Percentiles rank a stretch among this genome's conserved stretches.
phyloP scores from a whole-genome alignment of 1,284 basidiomycete species.

The Malassezia sp. region DNA sequence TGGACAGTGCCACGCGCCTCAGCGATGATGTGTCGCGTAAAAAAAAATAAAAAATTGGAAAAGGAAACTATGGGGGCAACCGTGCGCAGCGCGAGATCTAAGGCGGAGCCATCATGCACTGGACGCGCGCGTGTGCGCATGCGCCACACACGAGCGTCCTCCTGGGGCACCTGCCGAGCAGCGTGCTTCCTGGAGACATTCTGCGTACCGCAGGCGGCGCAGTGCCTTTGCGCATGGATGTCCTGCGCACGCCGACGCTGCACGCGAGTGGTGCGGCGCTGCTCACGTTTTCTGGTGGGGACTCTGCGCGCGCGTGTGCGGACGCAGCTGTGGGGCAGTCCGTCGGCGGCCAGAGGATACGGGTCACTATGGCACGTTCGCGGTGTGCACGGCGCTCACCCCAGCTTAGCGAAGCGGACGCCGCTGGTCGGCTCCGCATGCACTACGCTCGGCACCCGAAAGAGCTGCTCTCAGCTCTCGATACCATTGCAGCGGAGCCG shows the following conservation, averaged over 20 bases:
- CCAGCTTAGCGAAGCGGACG: background rate
- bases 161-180: slow-evolving; percentile 6
- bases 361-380: background rate
- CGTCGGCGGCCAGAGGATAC: slow-evolving; percentile 4
- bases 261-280: slow-evolving; percentile 1
- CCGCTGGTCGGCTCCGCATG: background rate
- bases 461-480: background rate
- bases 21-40: too few species aligned
- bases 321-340: background rate
- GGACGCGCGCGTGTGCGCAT: too few species aligned
- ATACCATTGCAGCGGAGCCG: slow-evolving; percentile 5
- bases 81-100: too few species aligned
- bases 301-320: background rate
- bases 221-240: background rate
- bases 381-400: background rate
- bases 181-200: slow-evolving; percentile 1
- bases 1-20: too few species aligned
- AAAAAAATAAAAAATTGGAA: too few species aligned
- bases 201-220: background rate
- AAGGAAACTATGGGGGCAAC: too few species aligned
- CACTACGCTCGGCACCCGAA: background rate
- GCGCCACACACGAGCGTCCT: too few species aligned
- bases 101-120: too few species aligned
- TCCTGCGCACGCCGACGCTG: slow-evolving; percentile 7
- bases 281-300: background rate